Evolutionary conservation across 164 flowering plant species (phyloP), one percentile per base, ranked within the genome.

Genomic region (Aristolochia californica): DNA sequence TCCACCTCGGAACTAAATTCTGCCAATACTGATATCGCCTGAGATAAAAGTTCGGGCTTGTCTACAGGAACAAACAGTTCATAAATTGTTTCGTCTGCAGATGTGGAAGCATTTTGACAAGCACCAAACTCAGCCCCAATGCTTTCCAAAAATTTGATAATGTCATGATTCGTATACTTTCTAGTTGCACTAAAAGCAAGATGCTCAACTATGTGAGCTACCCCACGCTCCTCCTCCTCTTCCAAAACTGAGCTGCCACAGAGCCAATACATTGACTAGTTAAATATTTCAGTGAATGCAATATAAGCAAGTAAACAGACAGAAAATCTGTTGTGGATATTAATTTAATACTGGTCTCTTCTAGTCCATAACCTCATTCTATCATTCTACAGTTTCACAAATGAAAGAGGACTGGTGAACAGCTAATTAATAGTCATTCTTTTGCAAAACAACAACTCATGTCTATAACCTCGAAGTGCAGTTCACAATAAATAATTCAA

Each of bases 111-210:
- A 82, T 91, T 91, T 71, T 91, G 98, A 63, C 98, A 91, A 57
- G 98, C 88, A 58, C 98, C 98, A 76, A 91, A 91, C 62, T 88
- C 96, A 22, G 98, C 98, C 51, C 98, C 98, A 61, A 91, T 74
- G 63, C 98, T 91, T 67, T 91, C 98, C 56, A 91, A 75, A 63
- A 91, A 91, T 61, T 79, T 91, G 62, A 91, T 68, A 52, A 91
- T 83, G 62, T 91, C 95, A 66, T 88, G 98, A 70, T 91, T 91
- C 24, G 91, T 84, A 59, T 88, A 91, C 38, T 76, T 91, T 66
- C 68, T 63, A 18, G 98, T 91, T 43, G 98, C 98, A 72, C 95
- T 86, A 73, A 91, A 91, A 28, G 98, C 96, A 60, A 91, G 93
- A 75, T 91, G 98, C 78, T 88, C 96, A 52, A 88, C 93, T 59